These are phyloP conservation scores for Lineolata rhizophorae DNA, from an alignment of 495 filamentous ascomycete genomes.

Conservation along the genomic window DNA sequence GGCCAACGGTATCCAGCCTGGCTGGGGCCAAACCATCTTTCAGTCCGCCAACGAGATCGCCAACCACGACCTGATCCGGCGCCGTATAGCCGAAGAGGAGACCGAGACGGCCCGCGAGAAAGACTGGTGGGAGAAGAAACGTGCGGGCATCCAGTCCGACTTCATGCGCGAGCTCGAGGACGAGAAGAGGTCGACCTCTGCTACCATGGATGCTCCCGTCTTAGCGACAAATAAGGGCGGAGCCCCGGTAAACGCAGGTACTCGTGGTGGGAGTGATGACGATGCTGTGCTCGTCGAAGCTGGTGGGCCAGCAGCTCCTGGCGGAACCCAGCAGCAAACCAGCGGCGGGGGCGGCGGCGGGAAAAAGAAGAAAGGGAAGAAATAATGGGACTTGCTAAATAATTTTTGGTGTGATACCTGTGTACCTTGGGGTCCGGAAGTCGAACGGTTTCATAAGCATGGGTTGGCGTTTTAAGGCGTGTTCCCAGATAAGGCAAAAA, in stretches of 20 bases:
- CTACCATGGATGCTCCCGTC: no score
- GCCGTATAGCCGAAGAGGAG: slow-evolving; percentile 41
- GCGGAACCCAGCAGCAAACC: slow-evolving; percentile 18
- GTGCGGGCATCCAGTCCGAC: slow-evolving; percentile 44
- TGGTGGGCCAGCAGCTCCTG: slow-evolving; percentile 29
- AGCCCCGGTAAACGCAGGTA: slow-evolving; percentile 4
- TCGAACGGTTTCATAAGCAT: not conserved
- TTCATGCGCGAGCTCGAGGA: slow-evolving; percentile 72
- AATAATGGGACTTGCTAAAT: slow-evolving; percentile 23
- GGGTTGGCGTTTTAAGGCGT: no score
- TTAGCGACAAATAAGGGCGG: no score
- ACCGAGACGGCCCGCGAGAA: slow-evolving; percentile 46
- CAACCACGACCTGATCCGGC: slow-evolving; percentile 38
- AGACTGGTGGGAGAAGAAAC: slow-evolving; percentile 79
- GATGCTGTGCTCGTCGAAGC: slow-evolving; percentile 70
- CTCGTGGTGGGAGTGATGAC: slow-evolving; percentile 40
- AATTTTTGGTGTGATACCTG: not conserved
- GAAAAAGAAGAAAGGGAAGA: slow-evolving; percentile 67
- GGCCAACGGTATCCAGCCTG: slow-evolving; percentile 71
- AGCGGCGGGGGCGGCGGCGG: slow-evolving; percentile 28
- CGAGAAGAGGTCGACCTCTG: slow-evolving; percentile 13
- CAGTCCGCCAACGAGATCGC: slow-evolving; percentile 78
- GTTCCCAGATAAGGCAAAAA: no score
- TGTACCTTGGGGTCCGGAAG: not conserved
- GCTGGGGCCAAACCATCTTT: slow-evolving; percentile 90